Percentiles rank a stretch among this genome's conserved stretches.
phyloP scores from a whole-genome alignment of 2,329 filamentous ascomycete species.

The Microcyclosporella mali region DNA sequence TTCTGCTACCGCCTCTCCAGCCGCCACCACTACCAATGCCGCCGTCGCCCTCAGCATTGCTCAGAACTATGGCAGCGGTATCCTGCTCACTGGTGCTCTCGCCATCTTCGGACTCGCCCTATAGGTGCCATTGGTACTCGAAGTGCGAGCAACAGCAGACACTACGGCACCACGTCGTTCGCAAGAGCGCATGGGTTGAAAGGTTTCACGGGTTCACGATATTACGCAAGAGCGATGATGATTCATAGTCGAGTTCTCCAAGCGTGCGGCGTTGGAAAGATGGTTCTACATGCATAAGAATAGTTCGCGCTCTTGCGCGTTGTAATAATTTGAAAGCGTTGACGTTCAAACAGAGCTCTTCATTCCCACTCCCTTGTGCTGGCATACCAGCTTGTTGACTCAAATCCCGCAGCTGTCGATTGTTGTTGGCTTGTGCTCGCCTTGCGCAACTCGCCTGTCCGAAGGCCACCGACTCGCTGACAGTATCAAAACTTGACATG shows the following conservation, averaged over 20 bases:
- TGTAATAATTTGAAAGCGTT: constrained; percentile 4
- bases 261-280: constrained; percentile 11
- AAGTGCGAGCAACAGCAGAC: background rate
- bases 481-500: too few species aligned
- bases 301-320: background rate
- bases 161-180: background rate
- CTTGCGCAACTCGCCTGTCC: too few species aligned
- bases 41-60: constrained; percentile 41
- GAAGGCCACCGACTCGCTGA: too few species aligned
- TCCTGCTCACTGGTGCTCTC: constrained; percentile 46
- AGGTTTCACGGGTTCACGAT: constrained; percentile 7
- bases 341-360: constrained; percentile 2
- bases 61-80: constrained; percentile 47
- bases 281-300: constrained; percentile 2
- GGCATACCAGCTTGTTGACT: too few species aligned
- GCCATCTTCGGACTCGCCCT: constrained; percentile 53
- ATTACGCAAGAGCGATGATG: constrained; percentile 7
- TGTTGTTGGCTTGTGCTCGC: too few species aligned
- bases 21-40: constrained; percentile 33
- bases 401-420: too few species aligned
- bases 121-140: constrained; percentile 32
- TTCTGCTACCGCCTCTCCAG: constrained; percentile 26
- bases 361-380: too few species aligned
- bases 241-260: constrained; percentile 6
- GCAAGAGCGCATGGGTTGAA: background rate